Evolutionary conservation across 2,329 filamentous ascomycete species (phyloP).

Genomic region (Alternaria incomplexa): DNA sequence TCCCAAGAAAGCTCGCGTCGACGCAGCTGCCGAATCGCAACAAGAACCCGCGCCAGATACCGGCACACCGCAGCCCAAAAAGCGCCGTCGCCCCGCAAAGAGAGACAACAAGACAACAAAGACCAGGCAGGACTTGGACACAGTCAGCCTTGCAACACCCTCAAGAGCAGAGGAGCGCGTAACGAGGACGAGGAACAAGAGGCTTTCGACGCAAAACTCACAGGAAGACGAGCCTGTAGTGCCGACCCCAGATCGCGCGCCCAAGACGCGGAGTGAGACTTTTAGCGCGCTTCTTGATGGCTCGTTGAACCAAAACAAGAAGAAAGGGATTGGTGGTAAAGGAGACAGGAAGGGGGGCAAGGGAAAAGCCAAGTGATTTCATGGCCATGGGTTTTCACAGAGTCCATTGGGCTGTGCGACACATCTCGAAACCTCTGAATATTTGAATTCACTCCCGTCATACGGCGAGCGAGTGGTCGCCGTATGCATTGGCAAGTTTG

Average conservation of each 20-base stretch:
- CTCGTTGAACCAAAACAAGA: slow-evolving; percentile 15
- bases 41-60: neutral
- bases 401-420: neutral
- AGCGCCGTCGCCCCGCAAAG: slow-evolving; percentile 8
- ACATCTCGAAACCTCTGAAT: neutral
- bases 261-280: slow-evolving; percentile 32
- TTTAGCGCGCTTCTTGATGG: slow-evolving; percentile 32
- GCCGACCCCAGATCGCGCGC: slow-evolving; percentile 10
- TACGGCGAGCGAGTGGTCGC: neutral
- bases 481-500: neutral
- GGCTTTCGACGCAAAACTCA: slow-evolving; percentile 6
- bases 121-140: neutral
- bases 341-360: neutral
- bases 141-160: slow-evolving; percentile 5
- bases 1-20: slow-evolving; percentile 16
- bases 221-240: neutral
- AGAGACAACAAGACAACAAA: slow-evolving; percentile 12
- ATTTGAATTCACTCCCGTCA: neutral
- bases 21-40: neutral
- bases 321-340: slow-evolving; percentile 4
- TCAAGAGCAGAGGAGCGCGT: neutral
- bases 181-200: slow-evolving; percentile 5
- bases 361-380: neutral
- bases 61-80: slow-evolving; percentile 3
- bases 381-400: neutral